Percentiles rank a stretch among this genome's conserved stretches.
These are phyloP conservation scores for Penicillium griseofulvum DNA, from an alignment of 2,329 filamentous ascomycete genomes.

Conservation along the genomic window DNA sequence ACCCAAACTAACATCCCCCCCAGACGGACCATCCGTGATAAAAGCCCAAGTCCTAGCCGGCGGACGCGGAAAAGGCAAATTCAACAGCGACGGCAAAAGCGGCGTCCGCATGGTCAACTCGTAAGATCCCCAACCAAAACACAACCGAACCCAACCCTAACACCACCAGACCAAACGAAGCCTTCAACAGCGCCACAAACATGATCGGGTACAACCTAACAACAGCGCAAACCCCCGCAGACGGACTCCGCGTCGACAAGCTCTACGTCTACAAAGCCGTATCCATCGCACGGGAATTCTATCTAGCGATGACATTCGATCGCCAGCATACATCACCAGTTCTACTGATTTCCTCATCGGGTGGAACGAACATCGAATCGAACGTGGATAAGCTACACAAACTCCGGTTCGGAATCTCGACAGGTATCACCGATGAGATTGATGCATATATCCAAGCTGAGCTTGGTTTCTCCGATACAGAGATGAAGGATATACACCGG, in stretches of 20 bases:
- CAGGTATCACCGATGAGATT: constrained; percentile 27
- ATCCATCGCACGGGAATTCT: constrained; percentile 37
- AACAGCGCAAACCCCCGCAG: constrained; percentile 30
- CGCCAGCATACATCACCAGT: constrained; percentile 42
- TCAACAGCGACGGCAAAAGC: constrained; percentile 29
- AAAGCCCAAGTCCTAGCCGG: constrained; percentile 36
- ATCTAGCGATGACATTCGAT: constrained; percentile 46
- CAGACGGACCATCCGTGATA: constrained; percentile 29
- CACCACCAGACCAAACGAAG: constrained; percentile 22
- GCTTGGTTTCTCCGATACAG: constrained; percentile 24
- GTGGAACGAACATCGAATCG: constrained; percentile 33
- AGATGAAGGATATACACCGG: constrained; percentile 24
- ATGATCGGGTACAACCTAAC: constrained; percentile 31
- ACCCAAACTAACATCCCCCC: background rate
- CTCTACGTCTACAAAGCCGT: constrained; percentile 40
- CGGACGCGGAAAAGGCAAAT: constrained; percentile 32
- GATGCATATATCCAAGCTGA: constrained; percentile 22
- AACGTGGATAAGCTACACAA: constrained; percentile 25
- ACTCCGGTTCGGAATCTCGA: constrained; percentile 27
- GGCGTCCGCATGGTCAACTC: constrained; percentile 28
- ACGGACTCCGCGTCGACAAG: constrained; percentile 30
- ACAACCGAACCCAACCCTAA: background rate
- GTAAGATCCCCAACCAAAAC: constrained; percentile 10
- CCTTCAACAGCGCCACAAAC: constrained; percentile 25
- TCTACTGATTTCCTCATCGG: constrained; percentile 37